Evolutionary conservation across 495 filamentous ascomycete species (phyloP).

Genomic region (Penicillium salamii): DNA sequence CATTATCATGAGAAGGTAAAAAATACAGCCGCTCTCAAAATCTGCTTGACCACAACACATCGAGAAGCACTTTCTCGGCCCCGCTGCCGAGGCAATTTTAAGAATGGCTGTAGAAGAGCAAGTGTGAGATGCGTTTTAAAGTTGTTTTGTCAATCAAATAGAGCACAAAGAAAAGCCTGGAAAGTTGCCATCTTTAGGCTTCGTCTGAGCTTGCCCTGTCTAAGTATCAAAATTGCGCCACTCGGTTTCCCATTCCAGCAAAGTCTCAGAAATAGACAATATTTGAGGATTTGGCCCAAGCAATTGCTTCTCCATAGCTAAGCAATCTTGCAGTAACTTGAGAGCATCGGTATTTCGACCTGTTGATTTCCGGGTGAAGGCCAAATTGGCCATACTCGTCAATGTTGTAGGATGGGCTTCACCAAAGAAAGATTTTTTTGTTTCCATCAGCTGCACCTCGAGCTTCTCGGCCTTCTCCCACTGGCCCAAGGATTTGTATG

Average conservation of each 20-base stretch:
- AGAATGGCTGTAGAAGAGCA: too few relatives aligned
- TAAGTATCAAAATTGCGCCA: too few relatives aligned
- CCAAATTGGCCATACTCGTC: conserved; percentile 4
- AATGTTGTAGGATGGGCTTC: conserved; percentile 4
- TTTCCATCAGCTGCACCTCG: neutral
- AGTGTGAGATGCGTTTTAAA: too few relatives aligned
- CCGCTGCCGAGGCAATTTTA: too few relatives aligned
- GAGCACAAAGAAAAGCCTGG: too few relatives aligned
- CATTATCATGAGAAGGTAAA: too few relatives aligned
- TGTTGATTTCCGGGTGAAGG: conserved; percentile 4
- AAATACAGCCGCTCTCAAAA: too few relatives aligned
- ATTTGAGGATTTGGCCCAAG: conserved; percentile 3
- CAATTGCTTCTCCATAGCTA: conserved; percentile 5
- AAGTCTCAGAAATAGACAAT: neutral
- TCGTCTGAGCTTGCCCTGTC: too few relatives aligned
- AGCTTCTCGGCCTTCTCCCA: neutral
- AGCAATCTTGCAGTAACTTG: conserved; percentile 2
- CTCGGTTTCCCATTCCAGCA: conserved; percentile 1
- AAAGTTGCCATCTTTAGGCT: too few relatives aligned
- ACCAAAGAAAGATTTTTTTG: neutral
- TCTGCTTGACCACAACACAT: too few relatives aligned
- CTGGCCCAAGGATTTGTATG: neutral
- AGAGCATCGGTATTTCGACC: conserved; percentile 3
- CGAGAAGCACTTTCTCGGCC: too few relatives aligned
- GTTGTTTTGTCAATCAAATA: too few relatives aligned